phyloP scores from a whole-genome alignment of 2,329 filamentous ascomycete species.

The Coniochaeta sp. region DNA sequence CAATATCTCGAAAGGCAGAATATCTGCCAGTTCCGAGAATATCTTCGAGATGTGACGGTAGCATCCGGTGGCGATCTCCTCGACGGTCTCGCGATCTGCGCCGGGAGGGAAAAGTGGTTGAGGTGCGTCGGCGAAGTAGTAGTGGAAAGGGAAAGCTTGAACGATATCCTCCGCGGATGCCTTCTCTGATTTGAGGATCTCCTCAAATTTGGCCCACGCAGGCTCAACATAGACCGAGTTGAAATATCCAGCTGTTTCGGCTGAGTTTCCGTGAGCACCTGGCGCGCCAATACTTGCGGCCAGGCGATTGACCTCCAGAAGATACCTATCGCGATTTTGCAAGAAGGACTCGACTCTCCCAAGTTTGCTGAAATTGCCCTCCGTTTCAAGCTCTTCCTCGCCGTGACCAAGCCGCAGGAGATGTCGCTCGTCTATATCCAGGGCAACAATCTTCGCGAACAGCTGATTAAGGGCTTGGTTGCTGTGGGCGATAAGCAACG shows the following conservation, averaged over 20 bases:
- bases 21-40: slow-evolving; percentile 87
- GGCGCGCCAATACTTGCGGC: slow-evolving; percentile 79
- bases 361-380: slow-evolving; percentile 85
- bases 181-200: slow-evolving; percentile 49
- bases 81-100: slow-evolving; percentile 54
- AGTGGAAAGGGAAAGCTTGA: slow-evolving; percentile 75
- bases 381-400: slow-evolving; percentile 85
- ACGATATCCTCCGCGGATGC: slow-evolving; percentile 55
- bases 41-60: slow-evolving; percentile 84
- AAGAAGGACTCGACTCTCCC: slow-evolving; percentile 93
- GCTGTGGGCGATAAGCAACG: slow-evolving; percentile 88
- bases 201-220: slow-evolving; percentile 79
- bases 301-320: slow-evolving; percentile 78
- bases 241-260: slow-evolving; percentile 96
- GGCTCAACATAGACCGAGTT: slow-evolving; percentile 86
- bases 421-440: slow-evolving; percentile 94
- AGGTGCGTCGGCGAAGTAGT: slow-evolving; percentile 80
- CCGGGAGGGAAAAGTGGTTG: slow-evolving; percentile 72
- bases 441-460: slow-evolving; percentile 93
- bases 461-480: slow-evolving; percentile 97
- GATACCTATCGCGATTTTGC: slow-evolving; percentile 71
- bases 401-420: slow-evolving; percentile 87
- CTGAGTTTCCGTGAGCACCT: slow-evolving; percentile 91
- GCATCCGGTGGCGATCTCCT: slow-evolving; percentile 78
- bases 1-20: slow-evolving; percentile 90